Conservation (phyloP, 2,329 filamentous ascomycete genomes). For the Lizonia empirigonia region DNA sequence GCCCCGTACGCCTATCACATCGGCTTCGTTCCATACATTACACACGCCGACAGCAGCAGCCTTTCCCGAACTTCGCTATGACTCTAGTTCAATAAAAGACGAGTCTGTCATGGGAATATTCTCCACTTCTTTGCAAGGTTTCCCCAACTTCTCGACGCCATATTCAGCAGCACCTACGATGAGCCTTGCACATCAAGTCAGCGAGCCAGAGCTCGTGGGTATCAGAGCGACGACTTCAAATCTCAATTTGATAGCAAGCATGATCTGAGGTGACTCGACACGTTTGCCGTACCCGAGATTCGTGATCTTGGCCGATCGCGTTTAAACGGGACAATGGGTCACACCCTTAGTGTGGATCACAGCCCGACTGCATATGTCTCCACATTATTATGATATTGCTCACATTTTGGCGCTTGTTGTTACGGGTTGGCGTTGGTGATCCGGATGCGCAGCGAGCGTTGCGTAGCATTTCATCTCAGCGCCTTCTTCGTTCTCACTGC, state of each 20-base stretch:
- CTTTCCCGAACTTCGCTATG: constrained; percentile 20
- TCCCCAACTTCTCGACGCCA: constrained; percentile 28
- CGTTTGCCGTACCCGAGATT: background rate
- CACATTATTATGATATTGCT: background rate
- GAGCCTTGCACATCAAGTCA: constrained; percentile 37
- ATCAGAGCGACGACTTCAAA: constrained; percentile 38
- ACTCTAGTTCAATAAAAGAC: constrained; percentile 21
- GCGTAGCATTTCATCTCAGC: background rate
- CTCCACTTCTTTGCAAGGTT: constrained; percentile 38
- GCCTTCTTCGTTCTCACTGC: background rate
- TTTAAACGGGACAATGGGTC: too few relatives aligned
- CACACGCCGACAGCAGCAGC: constrained; percentile 28
- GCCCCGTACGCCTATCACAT: constrained; percentile 22
- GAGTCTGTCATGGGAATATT: constrained; percentile 40
- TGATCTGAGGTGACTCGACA: constrained; percentile 31
- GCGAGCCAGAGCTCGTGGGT: constrained; percentile 45
- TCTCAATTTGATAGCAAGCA: constrained; percentile 45
- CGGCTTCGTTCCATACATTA: constrained; percentile 28
- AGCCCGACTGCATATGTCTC: background rate
- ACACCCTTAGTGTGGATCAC: too few relatives aligned
- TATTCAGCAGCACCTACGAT: constrained; percentile 18
- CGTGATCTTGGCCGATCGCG: background rate
- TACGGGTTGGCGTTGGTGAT: too few relatives aligned
- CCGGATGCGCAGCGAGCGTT: too few relatives aligned
- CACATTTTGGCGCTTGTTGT: background rate